Conservation (phyloP, 1,284 basidiomycete species). For the Anthracocystis walkeri region DNA sequence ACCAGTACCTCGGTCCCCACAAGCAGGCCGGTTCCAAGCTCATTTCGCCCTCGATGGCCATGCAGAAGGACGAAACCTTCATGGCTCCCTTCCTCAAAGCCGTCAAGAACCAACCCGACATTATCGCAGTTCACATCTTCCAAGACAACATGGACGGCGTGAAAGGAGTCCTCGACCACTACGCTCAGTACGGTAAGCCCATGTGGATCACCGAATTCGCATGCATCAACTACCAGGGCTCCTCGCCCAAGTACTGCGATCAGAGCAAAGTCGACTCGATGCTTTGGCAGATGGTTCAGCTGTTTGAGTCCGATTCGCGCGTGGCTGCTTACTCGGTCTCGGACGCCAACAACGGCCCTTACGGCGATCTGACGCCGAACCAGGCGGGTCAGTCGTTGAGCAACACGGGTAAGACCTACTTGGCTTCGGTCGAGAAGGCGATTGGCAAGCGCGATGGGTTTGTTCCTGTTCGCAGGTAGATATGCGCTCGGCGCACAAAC, state of each 20-base stretch:
- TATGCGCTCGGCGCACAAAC: not conserved
- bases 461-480: constrained; percentile 26
- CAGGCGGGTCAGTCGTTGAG: constrained; percentile 41
- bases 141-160: constrained; percentile 56
- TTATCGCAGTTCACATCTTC: constrained; percentile 63
- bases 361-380: constrained; percentile 42
- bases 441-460: constrained; percentile 15
- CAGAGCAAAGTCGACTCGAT: constrained; percentile 48
- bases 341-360: constrained; percentile 57
- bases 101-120: constrained; percentile 55
- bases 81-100: constrained; percentile 46
- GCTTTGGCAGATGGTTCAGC: constrained; percentile 43
- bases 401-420: constrained; percentile 38
- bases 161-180: constrained; percentile 55
- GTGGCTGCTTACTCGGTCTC: constrained; percentile 56
- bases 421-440: constrained; percentile 34
- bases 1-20: constrained; percentile 52
- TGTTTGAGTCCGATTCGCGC: constrained; percentile 50
- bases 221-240: constrained; percentile 56
- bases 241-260: constrained; percentile 43
- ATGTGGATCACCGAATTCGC: constrained; percentile 61
- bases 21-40: constrained; percentile 49
- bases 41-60: constrained; percentile 57
- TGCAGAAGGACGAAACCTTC: constrained; percentile 58
- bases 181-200: constrained; percentile 48